Evolutionary conservation across 2,329 filamentous ascomycete species (phyloP).

Genomic region (Exophiala oligosperma): DNA sequence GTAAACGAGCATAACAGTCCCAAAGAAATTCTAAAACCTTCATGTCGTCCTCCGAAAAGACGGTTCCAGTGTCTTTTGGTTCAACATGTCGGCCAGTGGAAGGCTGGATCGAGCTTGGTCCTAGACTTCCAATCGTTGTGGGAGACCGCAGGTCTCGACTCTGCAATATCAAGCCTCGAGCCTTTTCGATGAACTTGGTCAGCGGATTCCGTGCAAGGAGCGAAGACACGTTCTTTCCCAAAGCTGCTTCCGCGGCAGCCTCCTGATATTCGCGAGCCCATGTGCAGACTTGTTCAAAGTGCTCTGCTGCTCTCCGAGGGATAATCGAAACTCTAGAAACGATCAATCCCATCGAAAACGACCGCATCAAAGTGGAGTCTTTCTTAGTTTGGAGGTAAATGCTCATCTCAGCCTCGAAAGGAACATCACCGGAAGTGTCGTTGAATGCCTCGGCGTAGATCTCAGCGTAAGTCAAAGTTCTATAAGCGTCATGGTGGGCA

Average conservation of each 20-base stretch:
- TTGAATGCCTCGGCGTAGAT: conserved; percentile 38
- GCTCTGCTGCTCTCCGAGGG: conserved; percentile 50
- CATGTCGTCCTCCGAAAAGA: conserved; percentile 52
- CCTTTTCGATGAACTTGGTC: conserved; percentile 45
- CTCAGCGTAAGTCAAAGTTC: conserved; percentile 38
- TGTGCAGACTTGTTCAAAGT: conserved; percentile 50
- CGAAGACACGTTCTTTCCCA: conserved; percentile 29
- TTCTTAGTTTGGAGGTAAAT: conserved; percentile 13
- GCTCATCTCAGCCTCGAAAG: conserved; percentile 28
- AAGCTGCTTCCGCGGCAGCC: conserved; percentile 40
- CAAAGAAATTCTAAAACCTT: conserved; percentile 49
- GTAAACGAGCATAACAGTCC: conserved; percentile 47
- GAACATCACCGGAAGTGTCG: conserved; percentile 35
- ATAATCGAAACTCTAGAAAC: conserved; percentile 38
- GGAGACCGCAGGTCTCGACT: conserved; percentile 45
- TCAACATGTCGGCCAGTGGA: conserved; percentile 19
- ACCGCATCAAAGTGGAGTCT: conserved; percentile 5
- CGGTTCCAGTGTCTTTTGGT: conserved; percentile 35
- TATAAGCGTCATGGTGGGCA: conserved; percentile 38
- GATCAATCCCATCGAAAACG: background rate
- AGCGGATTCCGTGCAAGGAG: conserved; percentile 39
- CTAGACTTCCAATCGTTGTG: conserved; percentile 43
- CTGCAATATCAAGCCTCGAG: conserved; percentile 41
- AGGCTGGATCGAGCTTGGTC: conserved; percentile 40
- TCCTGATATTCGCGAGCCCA: conserved; percentile 62